Base-by-base conservation (phyloP, 768 basidiomycete genomes). In the Lyophyllum semitale region DNA sequence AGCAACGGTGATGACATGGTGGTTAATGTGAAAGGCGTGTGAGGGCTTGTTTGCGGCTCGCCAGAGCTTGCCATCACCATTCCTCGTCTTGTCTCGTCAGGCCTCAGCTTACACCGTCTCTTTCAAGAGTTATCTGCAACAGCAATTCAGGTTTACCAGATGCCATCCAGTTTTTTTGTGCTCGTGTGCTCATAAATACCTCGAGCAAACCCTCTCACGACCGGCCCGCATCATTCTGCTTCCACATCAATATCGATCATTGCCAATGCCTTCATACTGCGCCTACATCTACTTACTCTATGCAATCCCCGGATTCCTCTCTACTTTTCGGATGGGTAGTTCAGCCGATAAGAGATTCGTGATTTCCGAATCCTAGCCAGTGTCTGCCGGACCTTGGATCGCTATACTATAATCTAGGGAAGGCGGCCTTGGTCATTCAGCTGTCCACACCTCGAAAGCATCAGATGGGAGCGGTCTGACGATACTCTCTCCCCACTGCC, bases 1-100 rank as follows among this genome's bases (percentile, higher is more conserved):
- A 54, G 51, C 25, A 58, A 37, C 26, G 60, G 54, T 54, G 61
- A 59, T 44, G 40, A 40, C 54, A 59, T 63, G 59, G 41, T 58
- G 55, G 60, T 59, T 46, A 12, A 22, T 18, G 27, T 22, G 15
- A 37, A 57, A 59, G 45, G 18, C 22, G 42, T 53, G 43, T 40
- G 47, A 32, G 38, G 20, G 33, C 22, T 44, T 55, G 42, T 50
- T 49, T 55, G 35, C n/a, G n/a, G n/a, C n/a, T n/a, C n/a, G n/a
- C n/a, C n/a, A n/a, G n/a, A n/a, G n/a, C 48, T 48, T 49, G 32
- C 32, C 53, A 42, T 25, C 15, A 48, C n/a, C 11, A 26, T 43
- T 29, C 27, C 41, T 27, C 53, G 20, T 40, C 47, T 27, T 25
- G 8, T 41, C 40, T 22, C 3, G 9, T 32, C 11, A 25, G 23